A percentile compares a stretch with the other conserved stretches of the same genome.
Evolutionary conservation across 2,329 filamentous ascomycete genomes (phyloP).

Genomic region (Sclerotinia subarctica): DNA sequence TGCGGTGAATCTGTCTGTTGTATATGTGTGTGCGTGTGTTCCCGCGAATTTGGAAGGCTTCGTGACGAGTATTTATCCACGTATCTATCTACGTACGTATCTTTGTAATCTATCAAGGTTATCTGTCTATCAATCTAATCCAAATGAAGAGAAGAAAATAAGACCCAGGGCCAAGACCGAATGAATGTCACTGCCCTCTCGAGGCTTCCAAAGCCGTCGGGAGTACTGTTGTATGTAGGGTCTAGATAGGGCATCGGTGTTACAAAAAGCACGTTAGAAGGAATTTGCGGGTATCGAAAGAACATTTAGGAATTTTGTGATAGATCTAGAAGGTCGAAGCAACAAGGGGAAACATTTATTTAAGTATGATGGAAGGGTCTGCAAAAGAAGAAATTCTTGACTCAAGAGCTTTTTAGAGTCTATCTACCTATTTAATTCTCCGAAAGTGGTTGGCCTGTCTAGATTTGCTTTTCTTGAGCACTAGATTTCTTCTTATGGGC

Average conservation of each 20-base stretch:
- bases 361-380: constrained; percentile 8
- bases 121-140: no score
- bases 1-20: no score
- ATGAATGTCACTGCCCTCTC: constrained; percentile 19
- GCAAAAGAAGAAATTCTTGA: background rate
- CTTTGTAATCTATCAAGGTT: no score
- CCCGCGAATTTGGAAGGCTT: background rate
- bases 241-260: constrained; percentile 9
- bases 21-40: background rate
- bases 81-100: no score
- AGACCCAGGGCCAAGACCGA: background rate
- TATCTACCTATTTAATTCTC: constrained; percentile 7
- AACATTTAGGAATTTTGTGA: background rate
- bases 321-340: constrained; percentile 7
- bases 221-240: constrained; percentile 4
- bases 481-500: background rate
- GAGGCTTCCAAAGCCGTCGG: constrained; percentile 14
- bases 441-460: constrained; percentile 11
- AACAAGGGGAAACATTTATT: constrained; percentile 1
- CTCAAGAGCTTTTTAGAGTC: constrained; percentile 11
- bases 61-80: background rate
- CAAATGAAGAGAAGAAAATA: no score
- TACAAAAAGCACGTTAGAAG: background rate
- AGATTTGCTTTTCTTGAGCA: background rate
- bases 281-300: background rate